These are phyloP conservation scores for Populus euphratica DNA, from an alignment of 345 rosid genomes.

Conservation along the genomic window DNA sequence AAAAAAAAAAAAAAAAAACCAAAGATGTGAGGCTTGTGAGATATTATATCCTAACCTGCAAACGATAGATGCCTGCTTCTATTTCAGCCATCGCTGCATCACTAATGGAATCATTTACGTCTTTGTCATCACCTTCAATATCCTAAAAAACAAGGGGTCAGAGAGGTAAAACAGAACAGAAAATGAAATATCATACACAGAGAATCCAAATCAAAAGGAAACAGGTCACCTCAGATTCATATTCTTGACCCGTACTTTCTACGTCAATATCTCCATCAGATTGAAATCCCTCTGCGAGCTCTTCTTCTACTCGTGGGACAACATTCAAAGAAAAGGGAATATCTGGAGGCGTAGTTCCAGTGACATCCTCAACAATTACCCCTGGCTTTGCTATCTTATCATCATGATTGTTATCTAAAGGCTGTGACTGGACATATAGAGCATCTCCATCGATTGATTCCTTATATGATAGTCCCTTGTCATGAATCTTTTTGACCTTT, in stretches of 20 bases:
- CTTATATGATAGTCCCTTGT: neutral
- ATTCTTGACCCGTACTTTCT: slow-evolving; percentile 31
- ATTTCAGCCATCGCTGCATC: slow-evolving; percentile 67
- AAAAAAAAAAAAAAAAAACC: neutral
- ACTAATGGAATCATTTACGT: slow-evolving; percentile 40
- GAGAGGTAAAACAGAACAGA: slow-evolving; percentile 2
- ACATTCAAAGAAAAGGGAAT: slow-evolving; percentile 34
- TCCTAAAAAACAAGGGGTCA: slow-evolving; percentile 36
- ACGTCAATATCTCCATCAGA: slow-evolving; percentile 29
- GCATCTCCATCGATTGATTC: slow-evolving; percentile 23
- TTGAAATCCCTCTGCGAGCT: slow-evolving; percentile 32
- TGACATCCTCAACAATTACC: slow-evolving; percentile 67
- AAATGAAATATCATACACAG: neutral
- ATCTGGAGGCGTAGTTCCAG: slow-evolving; percentile 36
- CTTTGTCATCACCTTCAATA: slow-evolving; percentile 30
- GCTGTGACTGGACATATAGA: slow-evolving; percentile 26
- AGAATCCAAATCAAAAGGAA: neutral
- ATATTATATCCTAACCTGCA: slow-evolving; percentile 49
- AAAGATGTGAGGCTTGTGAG: neutral
- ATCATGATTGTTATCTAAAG: slow-evolving; percentile 22
- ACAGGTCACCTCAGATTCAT: slow-evolving; percentile 47
- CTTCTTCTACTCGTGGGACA: slow-evolving; percentile 42
- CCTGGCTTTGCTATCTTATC: slow-evolving; percentile 19
- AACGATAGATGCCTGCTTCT: slow-evolving; percentile 69
- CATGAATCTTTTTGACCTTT: slow-evolving; percentile 24